These are phyloP conservation scores for Ophiostoma pallidulum DNA, from an alignment of 2,329 filamentous ascomycete genomes.

Conservation along the genomic window DNA sequence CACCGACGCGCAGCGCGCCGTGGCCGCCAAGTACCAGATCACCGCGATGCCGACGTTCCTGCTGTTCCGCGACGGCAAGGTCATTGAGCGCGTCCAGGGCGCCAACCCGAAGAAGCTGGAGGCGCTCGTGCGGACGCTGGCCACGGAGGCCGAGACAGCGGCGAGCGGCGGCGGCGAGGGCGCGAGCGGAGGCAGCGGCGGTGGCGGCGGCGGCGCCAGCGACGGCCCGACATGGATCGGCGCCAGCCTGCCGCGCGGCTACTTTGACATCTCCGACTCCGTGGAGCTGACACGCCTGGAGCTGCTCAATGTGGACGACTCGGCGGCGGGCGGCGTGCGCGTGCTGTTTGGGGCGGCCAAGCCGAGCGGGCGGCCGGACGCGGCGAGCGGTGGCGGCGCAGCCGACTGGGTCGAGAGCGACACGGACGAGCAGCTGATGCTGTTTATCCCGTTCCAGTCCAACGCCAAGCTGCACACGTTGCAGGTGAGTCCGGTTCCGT, in stretches of 20 bases:
- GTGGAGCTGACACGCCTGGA: conserved; percentile 74
- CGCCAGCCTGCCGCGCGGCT: conserved; percentile 66
- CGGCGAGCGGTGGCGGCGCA: conserved; percentile 34
- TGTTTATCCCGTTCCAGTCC: conserved; percentile 83
- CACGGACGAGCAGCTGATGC: conserved; percentile 91
- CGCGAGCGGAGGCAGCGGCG: conserved; percentile 27
- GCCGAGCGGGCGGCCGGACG: conserved; percentile 37
- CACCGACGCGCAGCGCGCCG: conserved; percentile 54
- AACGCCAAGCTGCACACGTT: conserved; percentile 82
- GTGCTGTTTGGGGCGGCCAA: conserved; percentile 61
- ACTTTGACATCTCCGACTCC: conserved; percentile 72
- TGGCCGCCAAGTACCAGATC: conserved; percentile 65
- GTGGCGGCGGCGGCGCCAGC: conserved; percentile 11
- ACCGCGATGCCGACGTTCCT: conserved; percentile 84
- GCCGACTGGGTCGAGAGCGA: conserved; percentile 91
- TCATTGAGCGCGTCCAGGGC: conserved; percentile 61
- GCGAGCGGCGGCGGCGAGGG: conserved; percentile 31
- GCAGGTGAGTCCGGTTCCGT: conserved; percentile 37
- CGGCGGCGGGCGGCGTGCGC: conserved; percentile 61
- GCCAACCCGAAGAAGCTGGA: conserved; percentile 64
- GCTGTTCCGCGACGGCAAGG: conserved; percentile 64
- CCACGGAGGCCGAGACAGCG: conserved; percentile 50
- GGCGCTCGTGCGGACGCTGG: conserved; percentile 61
- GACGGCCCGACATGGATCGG: conserved; percentile 56
- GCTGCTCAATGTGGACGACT: conserved; percentile 76